Conservation (phyloP, 106 monocot species). For the Chionographis japonica region DNA sequence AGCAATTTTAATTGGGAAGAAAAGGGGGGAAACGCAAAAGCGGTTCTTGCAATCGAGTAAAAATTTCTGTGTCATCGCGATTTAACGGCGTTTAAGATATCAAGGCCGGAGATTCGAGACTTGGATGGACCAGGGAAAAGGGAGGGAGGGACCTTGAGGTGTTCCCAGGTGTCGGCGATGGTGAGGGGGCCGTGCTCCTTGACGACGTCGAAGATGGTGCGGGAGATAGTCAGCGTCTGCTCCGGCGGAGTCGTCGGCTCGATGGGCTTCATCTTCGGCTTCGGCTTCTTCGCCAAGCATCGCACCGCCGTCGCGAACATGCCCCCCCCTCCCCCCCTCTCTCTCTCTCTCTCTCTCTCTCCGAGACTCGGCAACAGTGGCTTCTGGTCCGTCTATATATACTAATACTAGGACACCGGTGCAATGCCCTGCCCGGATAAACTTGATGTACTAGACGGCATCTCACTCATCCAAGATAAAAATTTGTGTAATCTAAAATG, state of each 20-base stretch:
- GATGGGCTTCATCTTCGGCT: conserved; percentile 97
- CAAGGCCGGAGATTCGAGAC: not conserved
- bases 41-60: no score
- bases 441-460: no score
- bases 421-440: no score
- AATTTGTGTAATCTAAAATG: no score
- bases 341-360: not conserved
- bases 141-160: conserved; percentile 58
- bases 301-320: conserved; percentile 76
- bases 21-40: no score
- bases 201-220: conserved; percentile 91
- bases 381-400: no score
- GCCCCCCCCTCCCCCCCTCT: not conserved
- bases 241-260: conserved; percentile 83
- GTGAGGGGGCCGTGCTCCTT: conserved; percentile 97
- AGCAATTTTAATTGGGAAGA: no score
- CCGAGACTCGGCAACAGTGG: no score
- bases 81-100: no score
- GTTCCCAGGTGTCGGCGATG: conserved; percentile 88
- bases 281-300: conserved; percentile 64
- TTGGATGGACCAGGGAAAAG: not conserved
- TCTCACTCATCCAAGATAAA: no score
- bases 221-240: conserved; percentile 81
- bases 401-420: no score
- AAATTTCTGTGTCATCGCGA: no score